phyloP scores from a whole-genome alignment of 228 moss, liverwort and hornwort species.

The Sphagnum magellanicum region DNA sequence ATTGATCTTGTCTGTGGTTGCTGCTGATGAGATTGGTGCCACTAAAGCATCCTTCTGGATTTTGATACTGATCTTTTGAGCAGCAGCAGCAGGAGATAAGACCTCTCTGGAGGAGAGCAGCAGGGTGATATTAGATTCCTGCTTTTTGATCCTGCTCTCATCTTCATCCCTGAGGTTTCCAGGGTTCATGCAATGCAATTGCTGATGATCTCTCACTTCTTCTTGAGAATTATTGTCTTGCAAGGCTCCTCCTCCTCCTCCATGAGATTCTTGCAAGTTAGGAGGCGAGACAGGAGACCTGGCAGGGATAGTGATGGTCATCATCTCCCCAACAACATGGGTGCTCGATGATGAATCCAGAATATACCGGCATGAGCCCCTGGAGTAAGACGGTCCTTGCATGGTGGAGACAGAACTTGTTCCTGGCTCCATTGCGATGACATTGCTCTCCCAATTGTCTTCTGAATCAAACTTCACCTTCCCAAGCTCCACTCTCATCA shows the following conservation, averaged over 20 bases:
- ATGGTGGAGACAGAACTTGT: not conserved
- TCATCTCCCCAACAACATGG: not conserved
- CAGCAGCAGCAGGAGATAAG: conserved; percentile 1
- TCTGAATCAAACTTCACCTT: conserved; percentile 22
- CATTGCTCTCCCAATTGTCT: not conserved
- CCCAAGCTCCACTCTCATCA: conserved; percentile 43
- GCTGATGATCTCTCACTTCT: too few relatives aligned
- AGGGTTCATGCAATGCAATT: not conserved
- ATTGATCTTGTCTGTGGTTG: not conserved
- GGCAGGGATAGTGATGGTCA: too few relatives aligned
- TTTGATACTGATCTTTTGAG: too few relatives aligned
- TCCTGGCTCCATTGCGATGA: not conserved
- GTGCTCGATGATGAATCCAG: conserved; percentile 31
- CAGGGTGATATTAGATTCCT: too few relatives aligned
- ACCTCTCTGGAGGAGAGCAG: not conserved
- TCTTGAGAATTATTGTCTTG: too few relatives aligned
- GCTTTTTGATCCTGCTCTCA: too few relatives aligned
- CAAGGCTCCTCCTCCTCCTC: too few relatives aligned
- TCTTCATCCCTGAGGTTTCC: too few relatives aligned
- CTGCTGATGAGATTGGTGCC: not conserved
- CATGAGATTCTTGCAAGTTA: conserved; percentile 1
- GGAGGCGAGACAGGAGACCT: not conserved
- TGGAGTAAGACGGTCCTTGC: conserved; percentile 48
- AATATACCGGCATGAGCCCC: conserved; percentile 79
- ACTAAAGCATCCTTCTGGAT: too few relatives aligned